These are phyloP conservation scores for Corchorus capsularis DNA, from an alignment of 345 rosid species.

Conservation along the genomic window DNA sequence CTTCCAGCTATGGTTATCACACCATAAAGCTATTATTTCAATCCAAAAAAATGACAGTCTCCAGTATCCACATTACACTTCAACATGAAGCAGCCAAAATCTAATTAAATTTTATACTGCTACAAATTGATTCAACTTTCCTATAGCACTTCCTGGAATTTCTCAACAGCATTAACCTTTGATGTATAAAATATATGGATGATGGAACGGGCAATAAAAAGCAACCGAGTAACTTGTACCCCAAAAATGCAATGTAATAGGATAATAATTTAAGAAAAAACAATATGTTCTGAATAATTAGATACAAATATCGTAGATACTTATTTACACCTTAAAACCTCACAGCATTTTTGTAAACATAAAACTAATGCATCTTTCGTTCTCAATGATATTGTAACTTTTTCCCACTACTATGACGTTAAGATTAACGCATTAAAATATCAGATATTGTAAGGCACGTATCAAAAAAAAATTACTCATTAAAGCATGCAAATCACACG, in stretches of 20 bases:
- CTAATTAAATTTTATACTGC: background rate
- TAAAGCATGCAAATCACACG: constrained; percentile 1
- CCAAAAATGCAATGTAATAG: background rate
- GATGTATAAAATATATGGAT: background rate
- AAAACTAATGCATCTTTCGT: background rate
- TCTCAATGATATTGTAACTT: background rate
- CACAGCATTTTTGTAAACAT: background rate
- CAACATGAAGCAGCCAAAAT: background rate
- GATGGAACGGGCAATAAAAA: background rate
- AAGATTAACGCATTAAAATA: background rate
- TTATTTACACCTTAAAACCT: background rate
- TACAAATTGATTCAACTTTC: background rate
- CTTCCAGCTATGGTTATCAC: background rate
- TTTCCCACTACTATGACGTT: background rate
- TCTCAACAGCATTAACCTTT: background rate
- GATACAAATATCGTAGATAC: background rate
- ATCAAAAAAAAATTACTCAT: background rate
- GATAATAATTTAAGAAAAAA: background rate
- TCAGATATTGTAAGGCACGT: background rate
- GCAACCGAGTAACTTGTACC: background rate
- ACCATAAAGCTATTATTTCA: background rate
- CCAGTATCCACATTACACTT: background rate
- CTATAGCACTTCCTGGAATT: background rate
- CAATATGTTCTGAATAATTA: background rate
- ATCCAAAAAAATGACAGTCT: background rate